Conservation (phyloP, 371 early-diverging fungal genomes). For the Funneliformis caledonium region DNA sequence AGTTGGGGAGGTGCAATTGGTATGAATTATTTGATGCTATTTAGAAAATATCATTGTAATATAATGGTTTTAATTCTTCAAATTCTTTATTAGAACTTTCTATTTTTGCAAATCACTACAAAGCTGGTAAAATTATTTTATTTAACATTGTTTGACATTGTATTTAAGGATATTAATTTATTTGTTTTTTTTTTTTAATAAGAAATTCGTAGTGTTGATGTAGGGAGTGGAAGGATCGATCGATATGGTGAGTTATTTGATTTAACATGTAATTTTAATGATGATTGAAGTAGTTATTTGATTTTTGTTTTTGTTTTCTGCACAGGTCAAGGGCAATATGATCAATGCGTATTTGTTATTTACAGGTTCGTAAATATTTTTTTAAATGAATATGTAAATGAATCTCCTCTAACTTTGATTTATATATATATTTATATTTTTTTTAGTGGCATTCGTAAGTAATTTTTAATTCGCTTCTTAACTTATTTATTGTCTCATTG, state of each 20-base stretch:
- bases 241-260: conserved; percentile 50
- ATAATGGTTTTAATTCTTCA: not conserved
- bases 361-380: conserved; percentile 52
- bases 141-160: not conserved
- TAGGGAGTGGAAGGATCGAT: conserved; percentile 58
- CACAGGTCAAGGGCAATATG: conserved; percentile 54
- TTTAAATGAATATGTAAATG: not conserved
- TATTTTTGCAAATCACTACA: conserved; percentile 54
- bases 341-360: conserved; percentile 52
- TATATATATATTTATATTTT: not conserved
- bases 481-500: not conserved
- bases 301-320: not conserved
- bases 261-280: not conserved
- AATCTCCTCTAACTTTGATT: not conserved
- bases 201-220: conserved; percentile 63
- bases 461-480: not conserved
- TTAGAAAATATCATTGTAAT: not conserved
- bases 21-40: conserved; percentile 38
- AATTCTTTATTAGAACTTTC: conserved; percentile 49
- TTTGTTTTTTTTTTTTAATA: conserved; percentile 1
- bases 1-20: conserved; percentile 66
- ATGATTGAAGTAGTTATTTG: not conserved
- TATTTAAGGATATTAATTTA: not conserved
- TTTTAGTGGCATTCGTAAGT: conserved; percentile 37
- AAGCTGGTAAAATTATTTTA: conserved; percentile 46